Evolutionary conservation across 495 filamentous ascomycete species (phyloP).

Genomic region (Evernia prunastri): DNA sequence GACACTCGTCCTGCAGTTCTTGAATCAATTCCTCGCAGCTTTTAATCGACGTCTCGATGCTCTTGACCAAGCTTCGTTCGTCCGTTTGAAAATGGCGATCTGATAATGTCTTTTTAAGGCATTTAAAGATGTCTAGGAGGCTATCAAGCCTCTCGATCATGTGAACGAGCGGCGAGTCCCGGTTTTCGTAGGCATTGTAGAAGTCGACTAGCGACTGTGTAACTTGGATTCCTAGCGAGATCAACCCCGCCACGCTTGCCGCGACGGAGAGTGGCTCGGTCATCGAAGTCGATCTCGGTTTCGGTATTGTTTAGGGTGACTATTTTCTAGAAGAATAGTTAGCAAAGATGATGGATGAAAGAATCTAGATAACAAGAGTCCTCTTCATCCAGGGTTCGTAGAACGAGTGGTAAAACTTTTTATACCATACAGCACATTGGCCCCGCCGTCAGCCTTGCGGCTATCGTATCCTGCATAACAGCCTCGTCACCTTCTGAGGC

Average conservation of each 20-base stretch:
- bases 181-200: slow-evolving; percentile 28
- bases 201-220: slow-evolving; percentile 29
- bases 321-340: neutral
- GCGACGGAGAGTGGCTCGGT: slow-evolving; percentile 31
- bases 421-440: neutral
- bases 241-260: slow-evolving; percentile 27
- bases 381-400: neutral
- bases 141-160: slow-evolving; percentile 21
- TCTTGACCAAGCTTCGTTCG: slow-evolving; percentile 26
- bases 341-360: slow-evolving; percentile 4
- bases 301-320: neutral
- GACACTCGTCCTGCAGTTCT: slow-evolving; percentile 30
- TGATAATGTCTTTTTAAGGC: slow-evolving; percentile 23
- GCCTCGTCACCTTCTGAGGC: neutral
- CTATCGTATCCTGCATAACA: neutral
- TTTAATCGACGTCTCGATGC: slow-evolving; percentile 24
- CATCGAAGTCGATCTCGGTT: slow-evolving; percentile 23
- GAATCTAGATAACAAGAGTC: slow-evolving; percentile 2
- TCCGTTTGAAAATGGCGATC: slow-evolving; percentile 24
- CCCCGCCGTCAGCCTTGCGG: neutral
- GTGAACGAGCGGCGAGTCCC: slow-evolving; percentile 22
- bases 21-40: slow-evolving; percentile 29
- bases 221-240: slow-evolving; percentile 32
- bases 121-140: slow-evolving; percentile 23
- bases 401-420: neutral